Evolutionary conservation across 2,329 filamentous ascomycete genomes (phyloP), one percentile per base, ranked within the genome.

Genomic region (Didymella segeticola): DNA sequence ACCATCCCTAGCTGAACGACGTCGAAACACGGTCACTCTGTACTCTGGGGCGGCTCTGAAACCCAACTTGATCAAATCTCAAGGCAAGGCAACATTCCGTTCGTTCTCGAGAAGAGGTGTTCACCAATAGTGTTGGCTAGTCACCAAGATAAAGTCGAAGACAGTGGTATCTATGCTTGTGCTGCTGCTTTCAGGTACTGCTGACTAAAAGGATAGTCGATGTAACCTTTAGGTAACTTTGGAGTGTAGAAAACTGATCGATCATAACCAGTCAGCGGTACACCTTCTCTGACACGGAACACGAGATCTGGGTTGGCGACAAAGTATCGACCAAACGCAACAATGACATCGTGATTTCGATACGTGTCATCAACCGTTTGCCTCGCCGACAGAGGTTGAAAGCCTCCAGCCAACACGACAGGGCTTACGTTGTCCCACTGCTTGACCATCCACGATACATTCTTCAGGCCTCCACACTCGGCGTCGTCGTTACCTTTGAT

Each of bases 281-380:
- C 62, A 5, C 70, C 70, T 37, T 77, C 57, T 57, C 68, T 65
- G 14, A 81, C 53, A 17, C 78, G 67, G 54, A 75, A 80, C 2
- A 76, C 73, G 9, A 81, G 63, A 57, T 81, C 78, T 3, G 78
- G 78, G 19, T 73, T 80, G 23, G 74, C 67, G 47, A 80, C 77
- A 57, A 78, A 81, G 37, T 74, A 73, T 30, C 79, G 61, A 2
- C 79, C 78, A 61, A 80, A 79, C 1, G 73, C 75, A 30, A 81
- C 69, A 29, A 63, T 64, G 14, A 71, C 71, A 6, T 52, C 27
- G 23, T 42, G 23, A 7, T 42, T 12, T 7, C 62, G 68, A 49
- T 79, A 75, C 49, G 76, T 61, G 29, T 75, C 69, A 41, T 73
- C 67, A 4, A 76, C 63, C 0, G 63, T 58, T 5, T 66, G 55